Conservation (phyloP, 305 asterid species). For the Euphrasia arctica region DNA sequence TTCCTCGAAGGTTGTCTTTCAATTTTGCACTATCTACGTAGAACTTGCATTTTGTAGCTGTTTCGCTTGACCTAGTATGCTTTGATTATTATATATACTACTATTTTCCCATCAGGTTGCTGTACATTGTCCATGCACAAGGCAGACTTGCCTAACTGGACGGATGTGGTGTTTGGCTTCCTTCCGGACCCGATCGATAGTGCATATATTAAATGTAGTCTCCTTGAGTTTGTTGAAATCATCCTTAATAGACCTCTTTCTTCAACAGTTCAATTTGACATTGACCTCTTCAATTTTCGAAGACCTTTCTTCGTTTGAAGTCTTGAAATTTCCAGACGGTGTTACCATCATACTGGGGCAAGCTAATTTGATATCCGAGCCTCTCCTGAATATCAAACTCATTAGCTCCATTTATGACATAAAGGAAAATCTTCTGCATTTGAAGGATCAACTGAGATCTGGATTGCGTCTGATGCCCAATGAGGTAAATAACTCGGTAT, state of each 20-base stretch:
- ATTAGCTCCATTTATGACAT: slow-evolving; percentile 71
- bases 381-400: slow-evolving; percentile 71
- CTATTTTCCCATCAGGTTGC: slow-evolving; percentile 46
- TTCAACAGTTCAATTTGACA: slow-evolving; percentile 61
- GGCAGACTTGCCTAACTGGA: slow-evolving; percentile 53
- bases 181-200: slow-evolving; percentile 59
- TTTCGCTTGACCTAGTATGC: slow-evolving; percentile 6
- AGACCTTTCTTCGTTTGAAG: slow-evolving; percentile 68
- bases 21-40: slow-evolving; percentile 20
- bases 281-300: slow-evolving; percentile 71
- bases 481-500: slow-evolving; percentile 51
- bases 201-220: slow-evolving; percentile 42
- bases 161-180: slow-evolving; percentile 80
- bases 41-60: slow-evolving; percentile 15
- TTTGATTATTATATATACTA: slow-evolving; percentile 4
- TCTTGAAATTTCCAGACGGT: slow-evolving; percentile 81
- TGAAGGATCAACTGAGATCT: slow-evolving; percentile 65
- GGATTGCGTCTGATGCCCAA: slow-evolving; percentile 61
- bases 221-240: slow-evolving; percentile 57
- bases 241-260: slow-evolving; percentile 63
- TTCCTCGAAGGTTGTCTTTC: slow-evolving; percentile 58
- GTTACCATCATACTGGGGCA: slow-evolving; percentile 62
- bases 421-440: slow-evolving; percentile 52
- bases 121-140: slow-evolving; percentile 72
- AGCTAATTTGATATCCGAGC: slow-evolving; percentile 34